Percentiles rank a stretch among this genome's conserved stretches.
These are phyloP conservation scores for Xylariaceae sp. DNA, from an alignment of 2,329 filamentous ascomycete species.

Conservation along the genomic window DNA sequence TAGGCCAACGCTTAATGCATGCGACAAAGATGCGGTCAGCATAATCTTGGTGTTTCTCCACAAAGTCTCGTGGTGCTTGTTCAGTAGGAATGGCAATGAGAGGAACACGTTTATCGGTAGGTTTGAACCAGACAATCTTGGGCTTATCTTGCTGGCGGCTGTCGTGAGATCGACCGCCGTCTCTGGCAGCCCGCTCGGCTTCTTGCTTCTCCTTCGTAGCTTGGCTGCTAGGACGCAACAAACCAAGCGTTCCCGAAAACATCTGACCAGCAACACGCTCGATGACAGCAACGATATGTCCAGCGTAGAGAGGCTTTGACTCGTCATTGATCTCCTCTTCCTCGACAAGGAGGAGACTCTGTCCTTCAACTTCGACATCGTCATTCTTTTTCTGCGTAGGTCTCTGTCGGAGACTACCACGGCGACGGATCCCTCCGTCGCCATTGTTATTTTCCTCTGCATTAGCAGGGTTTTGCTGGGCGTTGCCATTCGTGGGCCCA, in stretches of 20 bases:
- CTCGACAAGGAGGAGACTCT: conserved; percentile 93
- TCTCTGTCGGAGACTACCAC: conserved; percentile 92
- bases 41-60: conserved; percentile 97
- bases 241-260: conserved; percentile 95
- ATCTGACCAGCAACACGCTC: conserved; percentile 97
- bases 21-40: conserved; percentile 98
- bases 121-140: conserved; percentile 99
- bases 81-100: conserved; percentile 98
- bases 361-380: conserved; percentile 97
- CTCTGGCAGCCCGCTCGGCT: conserved; percentile 88
- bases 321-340: conserved; percentile 99
- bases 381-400: conserved; percentile 99
- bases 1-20: conserved; percentile 99
- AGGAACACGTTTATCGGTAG: conserved; percentile 97
- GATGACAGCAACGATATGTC: conserved; percentile 95
- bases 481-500: conserved; percentile 73
- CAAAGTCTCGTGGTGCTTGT: conserved; percentile 95
- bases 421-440: conserved; percentile 86
- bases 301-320: conserved; percentile 94
- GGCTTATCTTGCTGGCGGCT: conserved; percentile 92
- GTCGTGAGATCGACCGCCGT: conserved; percentile 78
- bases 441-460: conserved; percentile 63
- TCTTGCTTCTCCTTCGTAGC: conserved; percentile 99
- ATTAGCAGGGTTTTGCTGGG: conserved; percentile 62
- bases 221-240: conserved; percentile 94